Evolutionary conservation across 192 early-diverging fungal species (phyloP).

Genomic region (Backusella parvicylindrica): DNA sequence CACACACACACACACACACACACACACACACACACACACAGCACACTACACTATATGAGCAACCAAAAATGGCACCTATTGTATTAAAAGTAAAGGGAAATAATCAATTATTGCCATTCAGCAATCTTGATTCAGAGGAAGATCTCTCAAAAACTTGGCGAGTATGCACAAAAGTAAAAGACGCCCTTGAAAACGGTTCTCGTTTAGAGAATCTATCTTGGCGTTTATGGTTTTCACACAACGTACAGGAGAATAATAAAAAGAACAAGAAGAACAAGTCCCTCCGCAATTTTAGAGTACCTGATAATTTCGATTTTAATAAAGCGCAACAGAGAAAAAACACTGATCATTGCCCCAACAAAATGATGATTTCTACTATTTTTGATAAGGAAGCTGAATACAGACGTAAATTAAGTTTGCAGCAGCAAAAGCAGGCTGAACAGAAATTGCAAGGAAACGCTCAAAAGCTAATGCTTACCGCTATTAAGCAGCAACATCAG

Average conservation of each 20-base stretch:
- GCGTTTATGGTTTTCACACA: conserved; percentile 68
- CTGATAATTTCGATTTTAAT: conserved; percentile 13
- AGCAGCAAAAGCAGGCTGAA: conserved; percentile 1
- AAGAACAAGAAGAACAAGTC: conserved; percentile 4
- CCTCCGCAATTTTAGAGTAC: conserved; percentile 1
- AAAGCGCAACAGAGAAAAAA: neutral
- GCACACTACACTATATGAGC: neutral
- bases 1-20: neutral
- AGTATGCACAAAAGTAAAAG: conserved; percentile 84
- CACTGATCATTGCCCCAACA: neutral
- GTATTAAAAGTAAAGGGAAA: conserved; percentile 71
- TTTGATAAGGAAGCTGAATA: conserved; percentile 3
- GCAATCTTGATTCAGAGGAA: conserved; percentile 68
- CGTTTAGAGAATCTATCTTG: conserved; percentile 83
- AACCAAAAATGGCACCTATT: conserved; percentile 58
- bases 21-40: neutral
- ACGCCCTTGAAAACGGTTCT: conserved; percentile 75
- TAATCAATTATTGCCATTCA: conserved; percentile 68
- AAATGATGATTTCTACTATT: neutral
- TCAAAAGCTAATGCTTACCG: neutral
- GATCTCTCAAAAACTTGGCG: conserved; percentile 80
- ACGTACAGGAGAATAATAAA: conserved; percentile 15
- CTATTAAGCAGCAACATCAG: conserved; percentile 11
- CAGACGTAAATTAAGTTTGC: neutral
- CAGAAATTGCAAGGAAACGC: neutral